These are phyloP conservation scores for Starmerella bombi DNA, from an alignment of 805 yeast genomes.

Conservation along the genomic window DNA sequence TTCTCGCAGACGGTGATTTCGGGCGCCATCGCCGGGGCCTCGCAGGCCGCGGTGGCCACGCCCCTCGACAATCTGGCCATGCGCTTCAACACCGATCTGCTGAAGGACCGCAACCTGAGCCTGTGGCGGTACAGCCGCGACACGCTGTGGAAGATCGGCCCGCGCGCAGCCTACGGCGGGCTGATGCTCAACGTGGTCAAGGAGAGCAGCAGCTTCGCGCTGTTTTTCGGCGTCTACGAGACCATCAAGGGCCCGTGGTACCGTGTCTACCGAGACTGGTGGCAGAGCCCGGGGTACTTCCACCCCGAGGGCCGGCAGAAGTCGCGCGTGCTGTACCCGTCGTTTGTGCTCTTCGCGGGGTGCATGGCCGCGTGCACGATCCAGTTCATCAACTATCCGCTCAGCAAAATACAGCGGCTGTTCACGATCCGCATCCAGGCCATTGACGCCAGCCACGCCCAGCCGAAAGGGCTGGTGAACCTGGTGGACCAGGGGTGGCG, in stretches of 20 bases:
- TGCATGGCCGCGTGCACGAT: conserved; percentile 71
- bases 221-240: conserved; percentile 72
- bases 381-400: conserved; percentile 70
- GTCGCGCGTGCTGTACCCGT: conserved; percentile 42
- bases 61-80: conserved; percentile 87
- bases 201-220: conserved; percentile 71
- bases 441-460: conserved; percentile 41
- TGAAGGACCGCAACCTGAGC: conserved; percentile 30
- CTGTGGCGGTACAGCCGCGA: conserved; percentile 64
- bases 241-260: conserved; percentile 45
- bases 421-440: conserved; percentile 73
- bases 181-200: conserved; percentile 63
- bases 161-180: conserved; percentile 82
- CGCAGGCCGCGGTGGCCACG: conserved; percentile 82
- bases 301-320: conserved; percentile 23
- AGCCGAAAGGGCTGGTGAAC: conserved; percentile 5
- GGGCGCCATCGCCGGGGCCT: conserved; percentile 75
- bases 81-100: conserved; percentile 62
- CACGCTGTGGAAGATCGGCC: conserved; percentile 60
- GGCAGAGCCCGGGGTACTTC: conserved; percentile 22
- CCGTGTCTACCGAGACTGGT: conserved; percentile 23
- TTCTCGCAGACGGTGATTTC: conserved; percentile 42
- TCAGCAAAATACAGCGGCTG: conserved; percentile 63
- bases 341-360: conserved; percentile 70
- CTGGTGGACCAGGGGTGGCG: conserved; percentile 21